These are phyloP conservation scores for Acacia acuminata DNA, from an alignment of 306 rosid genomes.

Conservation along the genomic window DNA sequence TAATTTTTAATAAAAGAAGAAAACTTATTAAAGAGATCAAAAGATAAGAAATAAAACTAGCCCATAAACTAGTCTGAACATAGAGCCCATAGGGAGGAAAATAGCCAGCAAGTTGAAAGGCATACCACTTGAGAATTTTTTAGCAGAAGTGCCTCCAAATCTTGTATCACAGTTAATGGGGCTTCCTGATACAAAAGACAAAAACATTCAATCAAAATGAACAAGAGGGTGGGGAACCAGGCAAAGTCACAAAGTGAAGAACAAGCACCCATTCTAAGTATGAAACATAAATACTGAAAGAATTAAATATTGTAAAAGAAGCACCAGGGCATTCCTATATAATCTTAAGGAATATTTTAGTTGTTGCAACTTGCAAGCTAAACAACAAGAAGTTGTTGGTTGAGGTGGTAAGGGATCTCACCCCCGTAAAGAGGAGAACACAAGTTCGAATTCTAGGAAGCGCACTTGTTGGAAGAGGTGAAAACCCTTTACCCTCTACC, in stretches of 20 bases:
- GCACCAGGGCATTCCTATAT: neutral
- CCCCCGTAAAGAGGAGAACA: no score
- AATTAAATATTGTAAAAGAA: neutral
- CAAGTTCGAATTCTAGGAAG: no score
- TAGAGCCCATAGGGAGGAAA: constrained; percentile 14
- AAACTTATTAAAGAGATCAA: neutral
- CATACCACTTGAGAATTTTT: constrained; percentile 75
- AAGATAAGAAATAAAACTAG: constrained; percentile 20
- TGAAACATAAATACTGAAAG: neutral
- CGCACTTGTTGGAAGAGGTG: no score
- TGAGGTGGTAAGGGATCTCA: no score
- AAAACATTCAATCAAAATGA: constrained; percentile 26
- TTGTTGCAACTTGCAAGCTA: neutral
- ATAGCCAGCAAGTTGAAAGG: constrained; percentile 16
- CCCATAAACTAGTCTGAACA: constrained; percentile 6
- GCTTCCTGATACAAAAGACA: constrained; percentile 67
- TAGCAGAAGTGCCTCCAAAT: constrained; percentile 80
- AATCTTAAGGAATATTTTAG: neutral
- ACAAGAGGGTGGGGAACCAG: neutral
- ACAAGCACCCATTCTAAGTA: constrained; percentile 20
- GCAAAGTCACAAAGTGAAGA: constrained; percentile 22
- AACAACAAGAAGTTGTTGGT: no score
- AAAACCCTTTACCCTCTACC: no score
- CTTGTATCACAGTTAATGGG: constrained; percentile 63
- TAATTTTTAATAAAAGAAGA: neutral